Conservation (phyloP, 257 asterid species). For the Gynochthodes officinalis region DNA sequence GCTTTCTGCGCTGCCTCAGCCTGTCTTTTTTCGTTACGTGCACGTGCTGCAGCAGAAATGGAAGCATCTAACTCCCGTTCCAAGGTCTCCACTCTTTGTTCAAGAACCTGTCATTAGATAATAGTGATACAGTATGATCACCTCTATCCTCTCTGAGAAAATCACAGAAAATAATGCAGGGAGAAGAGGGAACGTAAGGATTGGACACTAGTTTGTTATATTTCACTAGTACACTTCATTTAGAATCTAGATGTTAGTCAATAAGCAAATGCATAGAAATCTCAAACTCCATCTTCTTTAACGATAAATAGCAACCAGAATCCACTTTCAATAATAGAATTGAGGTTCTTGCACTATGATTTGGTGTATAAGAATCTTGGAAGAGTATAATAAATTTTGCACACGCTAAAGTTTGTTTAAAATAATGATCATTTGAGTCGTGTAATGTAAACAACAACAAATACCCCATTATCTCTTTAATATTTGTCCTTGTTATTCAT, state of each 20-base stretch:
- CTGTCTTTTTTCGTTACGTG: constrained; percentile 87
- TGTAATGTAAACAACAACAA: background rate
- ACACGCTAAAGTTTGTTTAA: background rate
- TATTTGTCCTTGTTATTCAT: background rate
- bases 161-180: background rate
- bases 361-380: background rate
- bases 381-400: background rate
- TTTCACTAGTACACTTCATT: background rate
- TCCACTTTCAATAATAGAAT: background rate
- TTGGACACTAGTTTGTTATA: background rate
- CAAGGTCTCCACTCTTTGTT: constrained; percentile 88
- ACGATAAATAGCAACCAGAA: background rate
- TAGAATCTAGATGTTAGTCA: background rate
- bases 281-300: background rate
- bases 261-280: background rate
- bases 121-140: constrained; percentile 1
- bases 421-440: background rate
- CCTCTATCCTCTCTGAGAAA: background rate
- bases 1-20: constrained; percentile 91
- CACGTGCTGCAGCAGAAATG: constrained; percentile 93
- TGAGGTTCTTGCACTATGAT: background rate
- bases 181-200: background rate
- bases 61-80: constrained; percentile 92
- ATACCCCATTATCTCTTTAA: background rate
- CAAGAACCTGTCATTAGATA: constrained; percentile 65